Evolutionary conservation across 2,329 filamentous ascomycete genomes (phyloP).

Genomic region (Penicillium vulpinum): DNA sequence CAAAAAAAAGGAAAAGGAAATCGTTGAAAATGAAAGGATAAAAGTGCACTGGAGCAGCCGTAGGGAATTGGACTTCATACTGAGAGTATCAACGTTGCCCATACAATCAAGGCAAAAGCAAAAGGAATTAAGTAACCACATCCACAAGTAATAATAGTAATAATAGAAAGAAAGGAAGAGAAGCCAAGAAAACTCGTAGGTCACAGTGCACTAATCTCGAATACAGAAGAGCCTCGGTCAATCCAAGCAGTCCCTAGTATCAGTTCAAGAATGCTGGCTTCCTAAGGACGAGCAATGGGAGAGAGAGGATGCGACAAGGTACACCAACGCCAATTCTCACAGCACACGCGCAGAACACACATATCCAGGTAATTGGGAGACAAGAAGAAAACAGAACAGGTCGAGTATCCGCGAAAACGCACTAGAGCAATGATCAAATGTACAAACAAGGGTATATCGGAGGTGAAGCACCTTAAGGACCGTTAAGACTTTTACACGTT

Average conservation of each 20-base stretch:
- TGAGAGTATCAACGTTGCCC: slow-evolving; percentile 15
- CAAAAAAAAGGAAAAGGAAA: slow-evolving; percentile 1
- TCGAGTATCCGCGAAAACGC: slow-evolving; percentile 25
- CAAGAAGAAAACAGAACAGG: slow-evolving; percentile 19
- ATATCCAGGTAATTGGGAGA: slow-evolving; percentile 34
- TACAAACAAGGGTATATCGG: slow-evolving; percentile 44
- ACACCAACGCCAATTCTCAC: slow-evolving; percentile 41
- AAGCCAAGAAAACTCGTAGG: slow-evolving; percentile 30
- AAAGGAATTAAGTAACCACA: slow-evolving; percentile 28
- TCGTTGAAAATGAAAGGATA: slow-evolving; percentile 9
- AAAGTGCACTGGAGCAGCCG: slow-evolving; percentile 9
- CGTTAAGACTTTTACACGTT: slow-evolving; percentile 35
- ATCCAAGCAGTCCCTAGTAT: slow-evolving; percentile 18
- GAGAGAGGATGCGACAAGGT: slow-evolving; percentile 28
- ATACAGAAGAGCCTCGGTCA: slow-evolving; percentile 19
- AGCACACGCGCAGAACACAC: slow-evolving; percentile 23
- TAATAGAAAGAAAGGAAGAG: slow-evolving; percentile 30
- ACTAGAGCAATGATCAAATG: slow-evolving; percentile 33
- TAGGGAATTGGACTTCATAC: slow-evolving; percentile 10
- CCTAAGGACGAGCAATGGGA: slow-evolving; percentile 16
- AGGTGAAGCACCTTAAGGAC: slow-evolving; percentile 36
- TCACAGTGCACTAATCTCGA: slow-evolving; percentile 32
- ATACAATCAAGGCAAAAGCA: slow-evolving; percentile 17
- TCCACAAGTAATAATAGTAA: slow-evolving; percentile 30
- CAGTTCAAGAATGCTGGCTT: slow-evolving; percentile 14